Base-by-base conservation (phyloP, 805 yeast genomes). In the Saturnispora quitensis region DNA sequence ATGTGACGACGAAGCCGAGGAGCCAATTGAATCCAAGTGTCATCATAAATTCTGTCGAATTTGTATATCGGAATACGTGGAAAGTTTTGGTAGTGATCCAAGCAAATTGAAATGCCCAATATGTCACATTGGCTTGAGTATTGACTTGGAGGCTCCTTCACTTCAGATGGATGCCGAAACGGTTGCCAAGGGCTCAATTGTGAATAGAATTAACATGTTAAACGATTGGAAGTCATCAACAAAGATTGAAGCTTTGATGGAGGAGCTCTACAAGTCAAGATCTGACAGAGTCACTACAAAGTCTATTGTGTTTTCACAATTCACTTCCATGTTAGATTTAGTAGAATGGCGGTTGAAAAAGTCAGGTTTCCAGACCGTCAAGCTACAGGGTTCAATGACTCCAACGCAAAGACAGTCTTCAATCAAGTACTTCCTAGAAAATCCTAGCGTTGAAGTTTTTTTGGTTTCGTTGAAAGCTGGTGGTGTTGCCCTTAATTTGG, bases 1-100 rank as follows among this genome's bases (percentile, higher is more conserved):
- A 24, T 93, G 99, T 68, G 98, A 90, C 58, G 99, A 93, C 63
- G 97, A 90, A 67, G 97, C 98, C 0, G 98, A 93, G 67, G 99
- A 93, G 55, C 96, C 99, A 0, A 89, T 93, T 45, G 90, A 86
- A 66, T 85, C 96, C 2, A 87, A 85, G 63, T 93, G 99, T 66
- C 96, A 86, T 59, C 99, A 93, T 64, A 79, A 78, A 55, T 93
- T 93, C 64, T 93, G 99, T 65, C 78, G 99, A 28, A 74, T 93
- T 73, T 93, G 99, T 65, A 80, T 93, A 52, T 81, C 77, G 53
- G 99, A 95, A 67, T 93, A 93, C 62, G 80, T 85, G 46, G 97
- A 90, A 56, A 81, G 93, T 49, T 87, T 74, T 61, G 77, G 77
- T 42, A 95, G 93, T 4, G 68, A 67, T 9, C 71, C 65, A 4